phyloP scores from a whole-genome alignment of 2,329 filamentous ascomycete genomes.

The Colletotrichum siamense region DNA sequence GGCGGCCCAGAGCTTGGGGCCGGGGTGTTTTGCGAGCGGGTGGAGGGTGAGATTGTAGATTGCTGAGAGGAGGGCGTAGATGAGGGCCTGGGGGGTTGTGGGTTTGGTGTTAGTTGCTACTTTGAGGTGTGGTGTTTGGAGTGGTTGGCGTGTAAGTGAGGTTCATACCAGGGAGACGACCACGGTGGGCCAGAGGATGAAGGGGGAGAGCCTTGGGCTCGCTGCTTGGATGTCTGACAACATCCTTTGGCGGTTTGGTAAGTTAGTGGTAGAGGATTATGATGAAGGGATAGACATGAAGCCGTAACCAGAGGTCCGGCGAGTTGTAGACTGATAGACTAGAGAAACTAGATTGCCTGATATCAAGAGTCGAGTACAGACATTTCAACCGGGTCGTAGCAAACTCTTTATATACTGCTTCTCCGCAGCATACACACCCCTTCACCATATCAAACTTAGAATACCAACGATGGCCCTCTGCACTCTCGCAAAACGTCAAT shows the following conservation, averaged over 20 bases:
- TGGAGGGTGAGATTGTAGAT: constrained; percentile 34
- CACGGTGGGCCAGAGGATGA: constrained; percentile 1
- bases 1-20: constrained; percentile 29
- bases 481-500: background rate
- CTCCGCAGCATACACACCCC: background rate
- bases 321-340: background rate
- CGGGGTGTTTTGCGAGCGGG: constrained; percentile 34
- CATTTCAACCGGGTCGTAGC: background rate
- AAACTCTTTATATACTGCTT: background rate
- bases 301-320: background rate
- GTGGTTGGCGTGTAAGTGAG: background rate
- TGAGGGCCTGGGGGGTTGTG: background rate
- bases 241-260: background rate
- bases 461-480: background rate
- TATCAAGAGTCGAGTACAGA: background rate
- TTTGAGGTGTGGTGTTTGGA: background rate
- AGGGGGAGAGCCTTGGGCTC: background rate
- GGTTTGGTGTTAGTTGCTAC: background rate
- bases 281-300: background rate
- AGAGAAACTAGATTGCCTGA: background rate
- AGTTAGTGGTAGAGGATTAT: background rate
- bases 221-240: background rate
- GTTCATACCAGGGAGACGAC: background rate
- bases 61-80: background rate
- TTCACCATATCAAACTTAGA: background rate